Conservation (phyloP, 176 grass and related monocot genomes). For the Oryza coarctata region DNA sequence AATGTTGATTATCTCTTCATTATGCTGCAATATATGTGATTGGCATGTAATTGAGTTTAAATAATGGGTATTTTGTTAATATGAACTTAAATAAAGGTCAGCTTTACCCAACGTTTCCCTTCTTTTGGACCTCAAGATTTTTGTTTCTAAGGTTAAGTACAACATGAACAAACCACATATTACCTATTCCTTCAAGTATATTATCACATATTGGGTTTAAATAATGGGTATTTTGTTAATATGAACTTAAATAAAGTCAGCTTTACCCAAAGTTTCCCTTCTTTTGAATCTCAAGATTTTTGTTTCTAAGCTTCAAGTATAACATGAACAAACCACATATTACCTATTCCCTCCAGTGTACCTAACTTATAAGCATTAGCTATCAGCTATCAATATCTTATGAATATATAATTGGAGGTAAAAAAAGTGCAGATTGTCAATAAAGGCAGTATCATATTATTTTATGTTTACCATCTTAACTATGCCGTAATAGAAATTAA, state of each 20-base stretch:
- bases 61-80: neutral
- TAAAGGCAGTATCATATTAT: neutral
- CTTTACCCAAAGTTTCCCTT: constrained; percentile 1
- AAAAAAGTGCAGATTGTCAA: neutral
- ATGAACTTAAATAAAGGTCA: neutral
- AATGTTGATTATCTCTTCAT: neutral
- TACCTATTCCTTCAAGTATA: too few species aligned
- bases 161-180: neutral
- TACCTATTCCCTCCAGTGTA: neutral
- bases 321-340: neutral
- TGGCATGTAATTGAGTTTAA: neutral
- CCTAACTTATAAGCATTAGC: neutral
- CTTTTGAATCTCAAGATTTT: neutral
- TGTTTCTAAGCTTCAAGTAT: neutral
- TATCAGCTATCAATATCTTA: neutral
- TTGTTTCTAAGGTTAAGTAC: neutral
- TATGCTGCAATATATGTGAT: neutral
- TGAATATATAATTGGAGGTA: neutral
- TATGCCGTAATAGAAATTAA: neutral
- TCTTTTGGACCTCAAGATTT: constrained; percentile 5
- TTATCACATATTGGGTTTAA: neutral
- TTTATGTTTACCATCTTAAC: neutral
- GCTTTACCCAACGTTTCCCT: neutral
- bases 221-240: neutral
- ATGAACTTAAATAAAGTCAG: neutral